Evolutionary conservation across 2,329 filamentous ascomycete genomes (phyloP).

Genomic region (Fusarium dlaminii): DNA sequence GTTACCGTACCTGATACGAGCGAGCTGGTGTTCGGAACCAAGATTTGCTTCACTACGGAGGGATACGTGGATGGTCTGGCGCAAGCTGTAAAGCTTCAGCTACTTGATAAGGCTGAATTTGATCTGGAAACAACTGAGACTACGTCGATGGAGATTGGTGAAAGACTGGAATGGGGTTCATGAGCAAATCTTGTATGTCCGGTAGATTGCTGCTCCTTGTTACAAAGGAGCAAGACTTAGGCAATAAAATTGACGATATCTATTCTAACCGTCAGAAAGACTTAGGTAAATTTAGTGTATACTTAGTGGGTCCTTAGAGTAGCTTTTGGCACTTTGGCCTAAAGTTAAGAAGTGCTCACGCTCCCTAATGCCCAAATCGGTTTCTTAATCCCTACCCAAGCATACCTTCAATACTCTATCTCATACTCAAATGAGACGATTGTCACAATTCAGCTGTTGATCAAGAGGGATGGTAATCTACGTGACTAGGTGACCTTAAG

Average conservation of each 20-base stretch:
- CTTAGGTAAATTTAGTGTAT: not conserved
- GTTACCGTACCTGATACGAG: not conserved
- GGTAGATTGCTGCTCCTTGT: not conserved
- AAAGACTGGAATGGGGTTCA: not conserved
- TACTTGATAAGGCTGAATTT: not conserved
- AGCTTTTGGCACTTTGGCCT: not conserved
- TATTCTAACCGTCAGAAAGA: not conserved
- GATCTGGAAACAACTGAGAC: not conserved
- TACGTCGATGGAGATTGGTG: not conserved
- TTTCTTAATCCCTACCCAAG: not conserved
- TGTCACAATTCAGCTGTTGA: no score
- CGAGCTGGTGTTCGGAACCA: not conserved
- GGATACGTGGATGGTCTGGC: not conserved
- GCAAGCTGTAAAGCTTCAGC: not conserved
- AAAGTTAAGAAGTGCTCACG: not conserved
- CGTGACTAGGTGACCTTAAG: not conserved
- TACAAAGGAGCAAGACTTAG: not conserved
- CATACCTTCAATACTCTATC: not conserved
- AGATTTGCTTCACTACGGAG: not conserved
- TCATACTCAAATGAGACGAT: no score
- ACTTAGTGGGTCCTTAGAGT: not conserved
- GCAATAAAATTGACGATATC: not conserved
- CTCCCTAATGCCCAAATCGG: not conserved
- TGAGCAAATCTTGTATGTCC: not conserved
- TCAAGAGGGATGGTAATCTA: fast-evolving